A percentile compares a stretch with the other conserved stretches of the same genome.
phyloP scores from a whole-genome alignment of 176 grass and related monocot genomes.

The Themeda triandra region DNA sequence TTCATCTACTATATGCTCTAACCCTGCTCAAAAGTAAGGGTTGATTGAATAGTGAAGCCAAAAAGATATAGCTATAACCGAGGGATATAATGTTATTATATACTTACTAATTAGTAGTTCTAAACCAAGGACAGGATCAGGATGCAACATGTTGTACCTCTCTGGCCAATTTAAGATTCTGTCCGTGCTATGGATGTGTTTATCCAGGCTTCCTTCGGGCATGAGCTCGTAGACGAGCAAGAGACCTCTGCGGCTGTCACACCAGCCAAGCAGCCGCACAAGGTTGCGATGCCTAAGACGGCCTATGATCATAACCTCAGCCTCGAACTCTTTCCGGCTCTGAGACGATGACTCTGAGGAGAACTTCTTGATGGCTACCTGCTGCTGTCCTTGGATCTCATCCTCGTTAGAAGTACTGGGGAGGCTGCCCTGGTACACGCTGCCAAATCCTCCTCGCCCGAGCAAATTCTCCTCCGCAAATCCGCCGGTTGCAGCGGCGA shows the following conservation, averaged over 20 bases:
- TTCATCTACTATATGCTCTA: too few relatives aligned
- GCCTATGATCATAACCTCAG: background rate
- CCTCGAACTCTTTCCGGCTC: background rate
- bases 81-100: too few relatives aligned
- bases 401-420: background rate
- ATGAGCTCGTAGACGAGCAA: constrained; percentile 1
- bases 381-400: background rate
- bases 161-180: background rate
- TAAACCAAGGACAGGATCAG: too few relatives aligned
- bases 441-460: constrained; percentile 22
- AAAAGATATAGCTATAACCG: too few relatives aligned
- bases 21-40: too few relatives aligned
- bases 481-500: constrained; percentile 3
- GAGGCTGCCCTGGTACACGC: background rate
- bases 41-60: too few relatives aligned
- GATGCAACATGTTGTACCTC: background rate
- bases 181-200: background rate
- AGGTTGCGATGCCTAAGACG: background rate
- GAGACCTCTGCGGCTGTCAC: background rate
- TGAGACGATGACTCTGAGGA: background rate
- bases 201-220: constrained; percentile 39
- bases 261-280: background rate
- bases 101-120: too few relatives aligned
- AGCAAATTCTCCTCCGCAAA: background rate
- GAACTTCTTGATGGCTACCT: constrained; percentile 10